These are phyloP conservation scores for Cyberlindnera saturnus DNA, from an alignment of 805 yeast species.

Conservation along the genomic window DNA sequence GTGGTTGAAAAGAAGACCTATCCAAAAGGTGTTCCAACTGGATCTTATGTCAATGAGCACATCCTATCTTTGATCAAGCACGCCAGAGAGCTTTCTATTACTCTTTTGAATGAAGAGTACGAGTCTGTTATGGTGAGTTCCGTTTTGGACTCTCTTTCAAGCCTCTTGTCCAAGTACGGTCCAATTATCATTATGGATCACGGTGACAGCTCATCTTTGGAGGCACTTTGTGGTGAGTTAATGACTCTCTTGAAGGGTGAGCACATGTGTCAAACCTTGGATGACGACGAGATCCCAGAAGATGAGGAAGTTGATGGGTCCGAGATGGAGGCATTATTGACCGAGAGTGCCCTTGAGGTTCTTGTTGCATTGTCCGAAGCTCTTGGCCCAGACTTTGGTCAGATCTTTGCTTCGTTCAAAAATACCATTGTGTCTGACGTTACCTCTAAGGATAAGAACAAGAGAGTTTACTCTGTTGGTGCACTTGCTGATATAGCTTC, in stretches of 20 bases:
- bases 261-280: constrained; percentile 79
- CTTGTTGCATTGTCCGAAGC: constrained; percentile 69
- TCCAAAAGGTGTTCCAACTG: constrained; percentile 60
- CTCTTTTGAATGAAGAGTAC: constrained; percentile 67
- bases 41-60: constrained; percentile 52
- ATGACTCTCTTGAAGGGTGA: constrained; percentile 71
- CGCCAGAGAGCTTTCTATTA: constrained; percentile 62
- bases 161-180: constrained; percentile 65
- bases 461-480: constrained; percentile 82
- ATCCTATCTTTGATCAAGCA: constrained; percentile 54
- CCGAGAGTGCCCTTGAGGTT: constrained; percentile 83
- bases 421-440: constrained; percentile 52
- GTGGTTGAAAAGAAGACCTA: constrained; percentile 42
- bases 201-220: constrained; percentile 53
- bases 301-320: constrained; percentile 53
- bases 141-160: constrained; percentile 67
- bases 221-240: constrained; percentile 62
- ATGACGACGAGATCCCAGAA: constrained; percentile 52
- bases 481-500: constrained; percentile 84
- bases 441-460: constrained; percentile 57
- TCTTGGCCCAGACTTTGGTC: constrained; percentile 73
- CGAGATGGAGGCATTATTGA: constrained; percentile 60
- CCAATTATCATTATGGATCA: constrained; percentile 59
- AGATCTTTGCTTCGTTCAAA: constrained; percentile 67
- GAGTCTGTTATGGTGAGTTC: constrained; percentile 79